These are phyloP conservation scores for Aureobasidium vineae DNA, from an alignment of 2,329 filamentous ascomycete genomes.

Conservation along the genomic window DNA sequence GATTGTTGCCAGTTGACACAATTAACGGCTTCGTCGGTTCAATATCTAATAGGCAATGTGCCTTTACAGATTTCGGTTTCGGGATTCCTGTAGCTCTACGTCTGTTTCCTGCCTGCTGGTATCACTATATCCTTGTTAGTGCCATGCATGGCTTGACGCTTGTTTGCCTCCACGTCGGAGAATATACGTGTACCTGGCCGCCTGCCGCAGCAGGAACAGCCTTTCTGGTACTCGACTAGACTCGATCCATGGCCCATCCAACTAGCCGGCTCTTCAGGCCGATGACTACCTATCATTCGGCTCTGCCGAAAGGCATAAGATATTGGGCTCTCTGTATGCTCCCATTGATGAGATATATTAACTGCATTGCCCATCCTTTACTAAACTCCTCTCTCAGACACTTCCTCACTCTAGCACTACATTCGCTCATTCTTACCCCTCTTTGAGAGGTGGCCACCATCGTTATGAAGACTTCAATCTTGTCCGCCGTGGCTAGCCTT, in stretches of 20 bases:
- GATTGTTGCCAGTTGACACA: background rate
- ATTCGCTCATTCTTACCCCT: background rate
- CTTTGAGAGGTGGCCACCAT: constrained; percentile 7
- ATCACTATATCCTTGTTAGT: constrained; percentile 2
- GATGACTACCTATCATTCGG: background rate
- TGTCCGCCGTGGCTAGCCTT: constrained; percentile 40
- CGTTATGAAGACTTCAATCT: constrained; percentile 46
- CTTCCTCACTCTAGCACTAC: background rate
- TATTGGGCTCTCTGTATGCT: background rate
- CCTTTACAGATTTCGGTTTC: background rate
- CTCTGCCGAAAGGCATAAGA: background rate
- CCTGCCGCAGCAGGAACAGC: background rate
- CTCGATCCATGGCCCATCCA: background rate
- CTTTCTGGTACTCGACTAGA: background rate
- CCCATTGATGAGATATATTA: background rate
- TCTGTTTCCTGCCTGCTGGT: background rate
- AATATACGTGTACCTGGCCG: constrained; percentile 1
- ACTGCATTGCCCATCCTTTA: background rate
- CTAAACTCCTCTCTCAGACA: background rate
- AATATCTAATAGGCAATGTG: background rate
- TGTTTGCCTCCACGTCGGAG: background rate
- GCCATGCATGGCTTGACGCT: constrained; percentile 5
- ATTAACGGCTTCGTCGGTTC: background rate
- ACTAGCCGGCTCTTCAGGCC: background rate
- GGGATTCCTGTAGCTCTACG: background rate